Evolutionary conservation across 345 rosid genomes (phyloP), one percentile per base, ranked within the genome.

Genomic region (Salix arbutifolia): DNA sequence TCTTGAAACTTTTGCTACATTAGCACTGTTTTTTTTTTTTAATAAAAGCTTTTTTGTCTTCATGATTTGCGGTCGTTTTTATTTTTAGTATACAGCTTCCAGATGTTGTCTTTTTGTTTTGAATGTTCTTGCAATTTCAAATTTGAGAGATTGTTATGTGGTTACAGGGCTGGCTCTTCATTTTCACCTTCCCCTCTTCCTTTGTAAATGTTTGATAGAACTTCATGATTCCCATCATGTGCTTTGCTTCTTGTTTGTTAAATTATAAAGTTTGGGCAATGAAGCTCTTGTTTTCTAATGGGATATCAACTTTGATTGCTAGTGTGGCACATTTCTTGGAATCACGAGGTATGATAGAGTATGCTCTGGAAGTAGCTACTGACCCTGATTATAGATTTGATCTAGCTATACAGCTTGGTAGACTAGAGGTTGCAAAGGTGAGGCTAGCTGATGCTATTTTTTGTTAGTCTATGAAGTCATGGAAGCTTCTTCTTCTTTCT

Each of bases 261-360:
- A 68, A 56, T 19, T n/a, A 28, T 74, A 23, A 62, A 31, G 10
- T 66, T 64, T 61, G 33, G 44, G 10, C 14, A 4, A 44, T 66
- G 52, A 56, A 56, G 6, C 44, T 11, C 16, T 65, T 75, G 8
- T 52, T 37, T 40, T 26, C 35, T 71, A 70, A 83, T 80, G 28
- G 66, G 37, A 61, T 76, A 69, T 69, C 65, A 23, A 18, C 78
- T 84, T 73, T 76, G 65, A 65, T 80, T 85, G 82, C 77, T 75
- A 96, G 99, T 80, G 98, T 96, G 87, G 98, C 99, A 74, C 98
- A 69, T 75, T 96, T 96, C 90, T 85, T 96, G 94, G 99, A 96
- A 87, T 91, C 99, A 58, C 91, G 97, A 53, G 97, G 97, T 70
- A 96, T 96, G 99, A 77, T 92, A 73, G 97, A 96, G 86, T 91